Base-by-base conservation (phyloP, 768 basidiomycete genomes). In the Suillus sp. region DNA sequence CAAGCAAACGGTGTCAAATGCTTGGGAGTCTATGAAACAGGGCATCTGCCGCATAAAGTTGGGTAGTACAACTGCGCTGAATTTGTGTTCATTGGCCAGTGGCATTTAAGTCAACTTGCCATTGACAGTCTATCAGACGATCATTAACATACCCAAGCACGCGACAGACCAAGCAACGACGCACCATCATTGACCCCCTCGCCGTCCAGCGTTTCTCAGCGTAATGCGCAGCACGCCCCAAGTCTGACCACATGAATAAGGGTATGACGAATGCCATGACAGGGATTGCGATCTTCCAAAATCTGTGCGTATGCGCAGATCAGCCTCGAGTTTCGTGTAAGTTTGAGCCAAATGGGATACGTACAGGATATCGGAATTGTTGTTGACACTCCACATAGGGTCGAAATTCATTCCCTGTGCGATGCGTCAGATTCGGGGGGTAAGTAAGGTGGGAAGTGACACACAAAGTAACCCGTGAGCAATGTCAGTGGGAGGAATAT, bases 401-500 rank as follows among this genome's bases (percentile, higher is more conserved):
- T 70, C 59, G 66, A 89, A 88, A 76, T 90, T 89, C 88, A 89
- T 89, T 54, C 87, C 86, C 87, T 89, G 66, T 11, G 16, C 27
- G 42, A 40, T n/a, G 22, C n/a, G 32, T 55, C 61, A 70, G 70
- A 58, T 66, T 79, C 74, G 25, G 45, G 30, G 25, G 30, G 34
- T 27, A 51, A 63, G 8, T 3, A n/a, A 27, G 22, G 22, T 18
- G 40, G 50, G 34, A 43, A 25, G 13, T 38, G 47, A 80, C 86
- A 64, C 68, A 87, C 89, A 68, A 90, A 90, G 74, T 88, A 90
- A 56, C 88, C 87, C 22, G 88, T 90, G 22, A 90, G 79, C 10
- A 90, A 77, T 3, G 89, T 89, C 61, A 91, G 75, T 2, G 89
- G 89, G 10, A 91, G 74, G 79, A 86, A 90, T 69, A 89, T 85